A percentile compares a stretch with the other conserved stretches of the same genome.
These are phyloP conservation scores for Agarophyton chilense DNA, from an alignment of 23 red algal genomes.

Conservation along the genomic window DNA sequence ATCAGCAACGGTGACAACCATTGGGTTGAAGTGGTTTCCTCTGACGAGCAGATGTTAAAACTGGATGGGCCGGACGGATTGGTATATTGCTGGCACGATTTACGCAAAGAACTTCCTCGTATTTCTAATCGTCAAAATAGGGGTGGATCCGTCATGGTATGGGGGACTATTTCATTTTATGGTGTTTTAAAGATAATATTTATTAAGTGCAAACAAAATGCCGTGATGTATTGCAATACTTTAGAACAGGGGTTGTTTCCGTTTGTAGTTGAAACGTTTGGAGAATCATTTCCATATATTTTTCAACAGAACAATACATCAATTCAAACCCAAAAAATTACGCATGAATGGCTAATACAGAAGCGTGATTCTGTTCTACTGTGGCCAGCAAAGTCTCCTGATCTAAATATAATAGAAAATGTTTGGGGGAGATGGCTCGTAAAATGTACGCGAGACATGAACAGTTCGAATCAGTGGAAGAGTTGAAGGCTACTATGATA, in stretches of 20 bases:
- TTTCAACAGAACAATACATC: constrained; percentile 17
- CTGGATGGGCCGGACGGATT: background rate
- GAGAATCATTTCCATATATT: background rate
- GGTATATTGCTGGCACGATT: too few relatives aligned
- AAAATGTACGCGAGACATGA: too few relatives aligned
- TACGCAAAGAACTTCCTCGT: too few relatives aligned
- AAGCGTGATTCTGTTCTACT: too few relatives aligned
- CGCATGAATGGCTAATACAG: too few relatives aligned
- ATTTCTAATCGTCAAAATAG: too few relatives aligned
- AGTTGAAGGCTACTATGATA: background rate
- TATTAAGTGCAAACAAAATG: background rate
- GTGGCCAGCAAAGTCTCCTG: too few relatives aligned
- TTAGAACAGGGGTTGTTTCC: constrained; percentile 1
- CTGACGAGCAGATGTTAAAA: background rate
- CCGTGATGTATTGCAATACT: background rate
- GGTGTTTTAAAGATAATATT: background rate
- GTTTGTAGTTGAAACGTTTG: background rate
- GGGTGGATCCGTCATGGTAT: too few relatives aligned
- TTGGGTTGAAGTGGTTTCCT: background rate
- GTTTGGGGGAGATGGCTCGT: too few relatives aligned
- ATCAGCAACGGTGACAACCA: too few relatives aligned
- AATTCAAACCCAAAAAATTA: background rate
- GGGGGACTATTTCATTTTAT: constrained; percentile 21
- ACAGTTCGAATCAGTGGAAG: too few relatives aligned
- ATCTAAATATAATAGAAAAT: too few relatives aligned